These are phyloP conservation scores for Cercospora zeae-maydis DNA, from an alignment of 2,329 filamentous ascomycete genomes.

Conservation along the genomic window DNA sequence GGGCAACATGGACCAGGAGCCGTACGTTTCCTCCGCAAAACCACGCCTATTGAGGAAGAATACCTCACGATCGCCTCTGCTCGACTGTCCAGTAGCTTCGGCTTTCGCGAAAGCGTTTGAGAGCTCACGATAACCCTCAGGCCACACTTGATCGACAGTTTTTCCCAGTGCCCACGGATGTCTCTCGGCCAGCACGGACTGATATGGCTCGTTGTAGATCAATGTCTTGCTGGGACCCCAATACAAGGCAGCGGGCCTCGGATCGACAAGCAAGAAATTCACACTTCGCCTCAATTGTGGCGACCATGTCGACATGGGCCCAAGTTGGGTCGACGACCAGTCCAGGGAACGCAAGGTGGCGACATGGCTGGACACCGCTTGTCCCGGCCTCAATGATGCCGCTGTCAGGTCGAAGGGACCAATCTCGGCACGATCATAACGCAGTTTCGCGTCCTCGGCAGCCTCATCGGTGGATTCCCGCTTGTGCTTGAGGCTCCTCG, in stretches of 20 bases:
- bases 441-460: neutral
- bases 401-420: slow-evolving; percentile 20
- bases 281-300: slow-evolving; percentile 17
- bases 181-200: slow-evolving; percentile 32
- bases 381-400: neutral
- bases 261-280: slow-evolving; percentile 23
- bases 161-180: slow-evolving; percentile 27
- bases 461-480: slow-evolving; percentile 7
- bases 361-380: slow-evolving; percentile 18
- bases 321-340: slow-evolving; percentile 20
- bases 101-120: slow-evolving; percentile 12
- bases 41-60: slow-evolving; percentile 18
- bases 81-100: slow-evolving; percentile 18
- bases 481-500: slow-evolving; percentile 7
- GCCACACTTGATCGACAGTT: slow-evolving; percentile 21
- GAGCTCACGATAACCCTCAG: slow-evolving; percentile 8
- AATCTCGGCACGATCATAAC: neutral
- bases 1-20: slow-evolving; percentile 18
- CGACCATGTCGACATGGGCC: slow-evolving; percentile 20
- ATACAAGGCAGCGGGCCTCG: slow-evolving; percentile 18
- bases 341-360: slow-evolving; percentile 17
- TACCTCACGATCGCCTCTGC: slow-evolving; percentile 5
- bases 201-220: slow-evolving; percentile 39
- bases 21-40: slow-evolving; percentile 21
- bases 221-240: slow-evolving; percentile 34